phyloP scores from a whole-genome alignment of 2,329 filamentous ascomycete genomes.

The Verticillium nubilum region DNA sequence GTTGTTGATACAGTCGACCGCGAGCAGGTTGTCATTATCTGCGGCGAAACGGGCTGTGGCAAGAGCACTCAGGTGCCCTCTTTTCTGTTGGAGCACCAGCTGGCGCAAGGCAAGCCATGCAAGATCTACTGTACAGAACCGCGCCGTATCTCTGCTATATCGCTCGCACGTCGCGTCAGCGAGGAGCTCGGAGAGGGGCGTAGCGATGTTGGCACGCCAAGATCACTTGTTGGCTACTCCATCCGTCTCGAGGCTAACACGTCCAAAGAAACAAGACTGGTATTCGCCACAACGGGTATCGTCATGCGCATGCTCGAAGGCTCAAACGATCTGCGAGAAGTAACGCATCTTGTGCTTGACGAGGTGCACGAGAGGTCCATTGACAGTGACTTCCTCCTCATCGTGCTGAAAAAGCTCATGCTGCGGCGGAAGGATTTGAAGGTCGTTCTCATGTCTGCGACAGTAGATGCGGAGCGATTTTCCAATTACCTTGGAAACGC shows the following conservation, averaged over 20 bases:
- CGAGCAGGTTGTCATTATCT: slow-evolving; percentile 86
- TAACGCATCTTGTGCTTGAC: slow-evolving; percentile 93
- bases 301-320: slow-evolving; percentile 97
- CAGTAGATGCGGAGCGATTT: slow-evolving; percentile 87
- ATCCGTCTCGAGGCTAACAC: slow-evolving; percentile 89
- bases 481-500: slow-evolving; percentile 82
- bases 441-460: slow-evolving; percentile 95
- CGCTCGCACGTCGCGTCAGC: slow-evolving; percentile 85
- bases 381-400: slow-evolving; percentile 92
- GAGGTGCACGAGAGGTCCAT: slow-evolving; percentile 96
- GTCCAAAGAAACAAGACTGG: slow-evolving; percentile 71
- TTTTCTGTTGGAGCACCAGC: slow-evolving; percentile 84
- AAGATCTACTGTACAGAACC: slow-evolving; percentile 97
- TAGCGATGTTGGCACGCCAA: slow-evolving; percentile 72
- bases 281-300: slow-evolving; percentile 87
- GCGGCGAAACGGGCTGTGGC: slow-evolving; percentile 93
- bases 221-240: slow-evolving; percentile 88
- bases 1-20: slow-evolving; percentile 72
- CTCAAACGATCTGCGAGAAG: slow-evolving; percentile 76
- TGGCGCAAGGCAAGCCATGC: slow-evolving; percentile 72
- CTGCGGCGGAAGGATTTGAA: slow-evolving; percentile 74
- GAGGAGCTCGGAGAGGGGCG: slow-evolving; percentile 87
- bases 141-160: slow-evolving; percentile 91
- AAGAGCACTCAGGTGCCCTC: slow-evolving; percentile 98
- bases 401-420: slow-evolving; percentile 82